These are phyloP conservation scores for Capronia americana DNA, from an alignment of 2,329 filamentous ascomycete genomes.

Conservation along the genomic window DNA sequence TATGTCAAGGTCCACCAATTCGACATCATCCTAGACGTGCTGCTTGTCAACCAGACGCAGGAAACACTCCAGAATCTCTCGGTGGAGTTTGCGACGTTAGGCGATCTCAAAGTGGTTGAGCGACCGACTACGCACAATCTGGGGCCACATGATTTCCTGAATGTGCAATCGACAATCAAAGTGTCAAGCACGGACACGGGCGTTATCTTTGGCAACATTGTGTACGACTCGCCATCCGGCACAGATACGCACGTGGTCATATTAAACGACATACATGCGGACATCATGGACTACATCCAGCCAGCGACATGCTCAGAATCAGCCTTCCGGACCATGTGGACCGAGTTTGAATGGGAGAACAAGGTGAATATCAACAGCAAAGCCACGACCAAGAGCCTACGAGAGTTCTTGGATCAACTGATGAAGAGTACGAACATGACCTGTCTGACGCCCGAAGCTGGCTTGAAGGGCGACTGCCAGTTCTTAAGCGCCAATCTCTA, in stretches of 20 bases:
- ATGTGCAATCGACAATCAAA: slow-evolving; percentile 98
- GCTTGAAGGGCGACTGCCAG: slow-evolving; percentile 95
- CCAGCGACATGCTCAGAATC: slow-evolving; percentile 96
- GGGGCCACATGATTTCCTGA: slow-evolving; percentile 93
- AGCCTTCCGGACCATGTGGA: slow-evolving; percentile 99
- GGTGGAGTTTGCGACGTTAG: slow-evolving; percentile 97
- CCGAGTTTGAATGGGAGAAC: slow-evolving; percentile 99
- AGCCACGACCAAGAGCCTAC: slow-evolving; percentile 73
- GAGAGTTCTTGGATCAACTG: slow-evolving; percentile 89
- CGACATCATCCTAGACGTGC: slow-evolving; percentile 94
- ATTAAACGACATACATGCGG: slow-evolving; percentile 95
- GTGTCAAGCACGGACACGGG: slow-evolving; percentile 97
- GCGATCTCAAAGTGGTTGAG: slow-evolving; percentile 97
- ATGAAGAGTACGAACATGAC: slow-evolving; percentile 99
- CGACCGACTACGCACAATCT: slow-evolving; percentile 95
- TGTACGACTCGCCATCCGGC: slow-evolving; percentile 91
- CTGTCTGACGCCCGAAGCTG: slow-evolving; percentile 94
- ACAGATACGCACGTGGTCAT: slow-evolving; percentile 97
- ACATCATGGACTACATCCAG: slow-evolving; percentile 99
- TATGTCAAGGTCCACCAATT: slow-evolving; percentile 99
- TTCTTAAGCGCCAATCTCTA: slow-evolving; percentile 98
- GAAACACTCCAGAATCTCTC: slow-evolving; percentile 97
- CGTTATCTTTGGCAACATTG: slow-evolving; percentile 97
- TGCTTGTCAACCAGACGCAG: slow-evolving; percentile 95
- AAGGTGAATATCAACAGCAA: slow-evolving; percentile 99